Evolutionary conservation across 1,139 yeast genomes (phyloP).

Genomic region (Pichia sp.): DNA sequence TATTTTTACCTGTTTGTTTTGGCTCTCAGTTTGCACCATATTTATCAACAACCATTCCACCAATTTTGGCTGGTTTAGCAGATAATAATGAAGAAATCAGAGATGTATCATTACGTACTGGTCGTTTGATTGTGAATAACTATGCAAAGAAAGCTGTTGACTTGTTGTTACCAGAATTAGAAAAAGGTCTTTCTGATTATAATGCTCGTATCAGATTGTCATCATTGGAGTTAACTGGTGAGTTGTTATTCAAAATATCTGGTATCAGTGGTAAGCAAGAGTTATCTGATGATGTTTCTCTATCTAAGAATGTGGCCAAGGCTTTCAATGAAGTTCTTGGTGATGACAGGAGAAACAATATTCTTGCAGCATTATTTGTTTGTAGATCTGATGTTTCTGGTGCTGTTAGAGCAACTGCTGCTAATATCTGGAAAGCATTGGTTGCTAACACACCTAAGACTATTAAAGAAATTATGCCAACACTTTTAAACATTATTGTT

Average conservation of each 20-base stretch:
- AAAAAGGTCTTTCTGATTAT: conserved; percentile 75
- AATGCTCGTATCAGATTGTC: conserved; percentile 86
- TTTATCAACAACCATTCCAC: conserved; percentile 76
- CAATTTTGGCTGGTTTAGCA: conserved; percentile 85
- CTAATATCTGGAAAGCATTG: conserved; percentile 94
- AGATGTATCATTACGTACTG: conserved; percentile 87
- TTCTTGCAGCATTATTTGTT: conserved; percentile 76
- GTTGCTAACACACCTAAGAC: conserved; percentile 95
- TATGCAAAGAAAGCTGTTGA: conserved; percentile 94
- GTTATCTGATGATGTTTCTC: conserved; percentile 52
- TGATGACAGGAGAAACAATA: conserved; percentile 77
- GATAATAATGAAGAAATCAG: conserved; percentile 82
- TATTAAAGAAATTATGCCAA: conserved; percentile 86
- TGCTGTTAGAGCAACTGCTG: conserved; percentile 82
- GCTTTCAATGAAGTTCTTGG: conserved; percentile 78
- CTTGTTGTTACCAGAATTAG: conserved; percentile 86
- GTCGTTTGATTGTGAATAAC: conserved; percentile 83
- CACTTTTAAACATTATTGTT: conserved; percentile 73
- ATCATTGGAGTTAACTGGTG: conserved; percentile 96
- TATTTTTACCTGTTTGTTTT: conserved; percentile 90
- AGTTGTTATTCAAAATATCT: conserved; percentile 85
- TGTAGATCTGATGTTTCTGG: conserved; percentile 91
- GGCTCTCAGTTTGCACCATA: conserved; percentile 91
- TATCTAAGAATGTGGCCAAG: conserved; percentile 55
- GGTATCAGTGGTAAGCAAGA: conserved; percentile 74